phyloP scores from a whole-genome alignment of 768 basidiomycete species.

The Lactarius quietus region DNA sequence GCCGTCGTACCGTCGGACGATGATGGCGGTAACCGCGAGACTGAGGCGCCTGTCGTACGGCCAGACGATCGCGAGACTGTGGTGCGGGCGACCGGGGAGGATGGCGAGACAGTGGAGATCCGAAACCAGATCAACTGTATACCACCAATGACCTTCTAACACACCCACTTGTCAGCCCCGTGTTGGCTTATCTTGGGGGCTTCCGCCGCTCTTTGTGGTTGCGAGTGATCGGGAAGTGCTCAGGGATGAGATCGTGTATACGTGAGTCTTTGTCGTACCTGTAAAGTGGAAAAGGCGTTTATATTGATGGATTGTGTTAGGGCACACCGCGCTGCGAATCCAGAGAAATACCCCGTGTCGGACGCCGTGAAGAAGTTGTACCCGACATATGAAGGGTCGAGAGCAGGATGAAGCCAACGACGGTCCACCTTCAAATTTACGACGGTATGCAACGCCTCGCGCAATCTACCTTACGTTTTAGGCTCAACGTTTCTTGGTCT shows the following conservation, averaged over 20 bases:
- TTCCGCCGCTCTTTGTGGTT: constrained; percentile 82
- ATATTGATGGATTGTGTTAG: constrained; percentile 34
- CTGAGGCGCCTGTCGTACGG: background rate
- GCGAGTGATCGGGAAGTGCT: constrained; percentile 89
- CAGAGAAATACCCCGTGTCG: constrained; percentile 56
- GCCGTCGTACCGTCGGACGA: constrained; percentile 34
- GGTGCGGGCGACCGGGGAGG: constrained; percentile 41
- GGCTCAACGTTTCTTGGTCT: background rate
- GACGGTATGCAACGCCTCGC: constrained; percentile 51
- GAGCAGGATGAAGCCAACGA: constrained; percentile 52
- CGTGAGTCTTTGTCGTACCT: constrained; percentile 40
- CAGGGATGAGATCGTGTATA: constrained; percentile 86
- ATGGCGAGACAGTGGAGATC: constrained; percentile 52
- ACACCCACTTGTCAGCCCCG: constrained; percentile 84
- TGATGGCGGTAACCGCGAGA: background rate
- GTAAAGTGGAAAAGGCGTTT: no score
- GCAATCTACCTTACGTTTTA: constrained; percentile 8
- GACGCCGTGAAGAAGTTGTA: constrained; percentile 50
- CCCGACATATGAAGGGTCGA: constrained; percentile 54
- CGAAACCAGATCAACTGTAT: constrained; percentile 83
- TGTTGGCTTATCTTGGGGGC: constrained; percentile 81
- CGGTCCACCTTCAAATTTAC: constrained; percentile 90
- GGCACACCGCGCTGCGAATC: constrained; percentile 89
- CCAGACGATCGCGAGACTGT: constrained; percentile 40
- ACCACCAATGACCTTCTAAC: constrained; percentile 69